Evolutionary conservation across 495 filamentous ascomycete genomes (phyloP).

Genomic region (Penicillium waksmanii): DNA sequence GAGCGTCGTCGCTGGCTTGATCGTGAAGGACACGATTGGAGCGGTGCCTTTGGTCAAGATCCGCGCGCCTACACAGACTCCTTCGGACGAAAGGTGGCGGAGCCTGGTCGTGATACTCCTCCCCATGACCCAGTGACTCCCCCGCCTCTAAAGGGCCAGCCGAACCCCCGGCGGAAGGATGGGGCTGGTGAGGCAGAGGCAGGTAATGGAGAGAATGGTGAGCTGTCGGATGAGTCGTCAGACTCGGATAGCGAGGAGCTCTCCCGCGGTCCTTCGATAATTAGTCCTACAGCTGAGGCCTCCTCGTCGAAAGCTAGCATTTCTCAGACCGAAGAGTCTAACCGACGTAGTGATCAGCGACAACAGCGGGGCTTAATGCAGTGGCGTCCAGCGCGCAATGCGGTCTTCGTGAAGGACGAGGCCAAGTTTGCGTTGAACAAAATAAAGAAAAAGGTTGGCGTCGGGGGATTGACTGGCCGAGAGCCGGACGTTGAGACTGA

Average conservation of each 20-base stretch:
- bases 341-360: conserved; percentile 52
- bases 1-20: conserved; percentile 79
- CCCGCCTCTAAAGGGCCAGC: conserved; percentile 45
- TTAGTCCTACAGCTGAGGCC: conserved; percentile 15
- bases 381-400: conserved; percentile 59
- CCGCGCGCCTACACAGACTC: conserved; percentile 58
- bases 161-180: conserved; percentile 10
- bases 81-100: conserved; percentile 53
- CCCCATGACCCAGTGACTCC: conserved; percentile 61
- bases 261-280: conserved; percentile 24
- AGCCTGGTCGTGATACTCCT: conserved; percentile 58
- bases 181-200: conserved; percentile 6
- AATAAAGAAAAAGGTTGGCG: conserved; percentile 50
- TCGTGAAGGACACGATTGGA: conserved; percentile 84
- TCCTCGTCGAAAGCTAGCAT: conserved; percentile 22
- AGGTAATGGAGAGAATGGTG: conserved; percentile 4
- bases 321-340: conserved; percentile 37
- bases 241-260: conserved; percentile 18
- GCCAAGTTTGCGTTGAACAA: conserved; percentile 52
- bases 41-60: conserved; percentile 77
- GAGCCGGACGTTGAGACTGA: conserved; percentile 60
- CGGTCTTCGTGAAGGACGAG: conserved; percentile 55
- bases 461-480: conserved; percentile 49
- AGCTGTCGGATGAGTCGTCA: conserved; percentile 21
- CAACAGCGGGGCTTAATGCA: conserved; percentile 58